These are phyloP conservation scores for Tolypocladium inflatum DNA, from an alignment of 2,329 filamentous ascomycete species.

Conservation along the genomic window DNA sequence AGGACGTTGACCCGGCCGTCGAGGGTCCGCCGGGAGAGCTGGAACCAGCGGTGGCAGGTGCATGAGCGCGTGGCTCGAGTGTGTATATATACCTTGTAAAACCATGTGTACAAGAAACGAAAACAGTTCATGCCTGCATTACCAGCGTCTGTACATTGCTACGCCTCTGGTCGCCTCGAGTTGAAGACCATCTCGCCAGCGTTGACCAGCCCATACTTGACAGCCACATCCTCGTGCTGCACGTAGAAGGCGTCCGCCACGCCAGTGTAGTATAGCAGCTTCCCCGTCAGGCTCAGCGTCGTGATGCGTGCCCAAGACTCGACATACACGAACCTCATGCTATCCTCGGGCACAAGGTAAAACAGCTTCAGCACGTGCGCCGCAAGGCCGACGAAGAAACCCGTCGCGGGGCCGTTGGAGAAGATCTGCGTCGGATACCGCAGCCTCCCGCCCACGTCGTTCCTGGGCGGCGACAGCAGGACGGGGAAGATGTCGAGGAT, in stretches of 20 bases:
- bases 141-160: background rate
- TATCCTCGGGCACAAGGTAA: slow-evolving; percentile 33
- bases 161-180: slow-evolving; percentile 15
- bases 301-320: slow-evolving; percentile 88
- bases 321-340: slow-evolving; percentile 71
- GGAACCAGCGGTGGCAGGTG: background rate
- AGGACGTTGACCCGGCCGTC: slow-evolving; percentile 16
- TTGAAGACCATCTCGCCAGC: slow-evolving; percentile 31
- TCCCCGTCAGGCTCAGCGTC: slow-evolving; percentile 75
- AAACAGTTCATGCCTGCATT: background rate
- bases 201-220: slow-evolving; percentile 28
- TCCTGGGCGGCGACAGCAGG: slow-evolving; percentile 30
- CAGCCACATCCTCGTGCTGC: slow-evolving; percentile 62
- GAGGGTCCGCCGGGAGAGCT: slow-evolving; percentile 10
- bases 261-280: slow-evolving; percentile 52
- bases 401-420: slow-evolving; percentile 83
- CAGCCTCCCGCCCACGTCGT: slow-evolving; percentile 11
- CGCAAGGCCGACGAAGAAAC: slow-evolving; percentile 58
- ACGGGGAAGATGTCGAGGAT: slow-evolving; percentile 52
- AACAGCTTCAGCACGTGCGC: slow-evolving; percentile 39
- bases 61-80: background rate
- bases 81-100: slow-evolving; percentile 12
- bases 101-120: slow-evolving; percentile 8
- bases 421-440: slow-evolving; percentile 65
- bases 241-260: slow-evolving; percentile 74